Conservation (phyloP, 2,329 filamentous ascomycete genomes). For the Pseudocercospora macadamiae region DNA sequence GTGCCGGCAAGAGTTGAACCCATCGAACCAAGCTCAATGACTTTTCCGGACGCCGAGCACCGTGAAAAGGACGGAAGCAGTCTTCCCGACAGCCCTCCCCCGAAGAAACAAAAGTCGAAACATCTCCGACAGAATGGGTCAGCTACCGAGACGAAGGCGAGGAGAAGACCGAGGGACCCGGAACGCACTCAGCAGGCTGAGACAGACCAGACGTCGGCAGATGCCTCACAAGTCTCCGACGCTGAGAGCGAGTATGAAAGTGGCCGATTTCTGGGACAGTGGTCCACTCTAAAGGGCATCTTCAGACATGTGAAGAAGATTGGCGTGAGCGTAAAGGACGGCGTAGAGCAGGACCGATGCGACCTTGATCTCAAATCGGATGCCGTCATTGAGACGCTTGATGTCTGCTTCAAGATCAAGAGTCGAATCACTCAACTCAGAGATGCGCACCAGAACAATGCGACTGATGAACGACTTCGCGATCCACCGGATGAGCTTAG, state of each 20-base stretch:
- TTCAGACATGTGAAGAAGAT: neutral
- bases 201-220: neutral
- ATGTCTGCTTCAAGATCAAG: neutral
- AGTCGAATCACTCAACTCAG: neutral
- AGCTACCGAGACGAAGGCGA: neutral
- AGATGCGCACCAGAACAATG: too few species aligned
- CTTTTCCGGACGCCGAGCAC: too few species aligned
- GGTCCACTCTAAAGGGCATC: neutral
- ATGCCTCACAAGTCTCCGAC: neutral
- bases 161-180: neutral
- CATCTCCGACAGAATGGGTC: neutral
- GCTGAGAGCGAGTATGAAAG: neutral
- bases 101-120: too few species aligned
- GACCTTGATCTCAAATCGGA: neutral
- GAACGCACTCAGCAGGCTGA: neutral
- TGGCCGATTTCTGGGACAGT: neutral
- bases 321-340: neutral
- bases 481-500: slow-evolving; percentile 17
- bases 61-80: too few species aligned
- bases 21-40: too few species aligned
- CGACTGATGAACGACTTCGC: neutral
- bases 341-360: neutral
- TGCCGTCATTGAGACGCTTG: neutral
- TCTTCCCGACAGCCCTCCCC: too few species aligned
- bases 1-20: too few species aligned